Evolutionary conservation across 352 stramenopile genomes (phyloP), one percentile per base, ranked within the genome.

Genomic region (Blastocystis sp.): DNA sequence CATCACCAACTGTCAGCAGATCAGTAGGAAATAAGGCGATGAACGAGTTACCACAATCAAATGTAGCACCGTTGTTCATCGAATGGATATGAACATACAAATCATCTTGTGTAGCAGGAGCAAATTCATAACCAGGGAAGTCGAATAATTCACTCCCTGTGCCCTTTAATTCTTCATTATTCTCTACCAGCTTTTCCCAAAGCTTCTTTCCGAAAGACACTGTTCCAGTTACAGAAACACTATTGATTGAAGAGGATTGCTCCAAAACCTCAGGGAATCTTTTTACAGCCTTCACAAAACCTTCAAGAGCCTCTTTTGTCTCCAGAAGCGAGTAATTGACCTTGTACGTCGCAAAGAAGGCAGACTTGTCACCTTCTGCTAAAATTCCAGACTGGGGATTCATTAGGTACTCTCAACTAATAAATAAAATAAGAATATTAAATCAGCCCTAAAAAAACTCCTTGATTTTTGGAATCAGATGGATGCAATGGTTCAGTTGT

Each of bases 191-290:
- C 4, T 17, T 80, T 35, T 35, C n/a, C 76, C 76, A 87, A 6
- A 87, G 40, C 60, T 79, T 78, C 56, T 87, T 87, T 77, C 76
- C 76, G 60, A 87, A 87, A 37, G 76, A 87, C 27, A 87, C 22
- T 11, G 76, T 58, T 33, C 76, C 76, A n/a, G 76, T 68, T 24
- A 87, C 76, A 9, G 54, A 22, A 6, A 79, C 33, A 22, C 57
- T 79, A 35, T 59, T 59, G 15, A 79, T 57, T 11, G 6, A 27
- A 19, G 30, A 54, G 7, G 9, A 27, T 17, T 87, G 51, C 35
- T 87, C 51, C 4, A 87, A 80, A 22, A 77, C n/a, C 56, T 78
- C 27, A 9, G 27, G n/a, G 44, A 87, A 87, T 48, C 56, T 30
- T 48, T 87, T 87, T 3, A 87, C 76, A 35, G 76, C 19, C 27